These are phyloP conservation scores for Hypseocharis bilobata DNA, from an alignment of 441 rosid genomes.

Conservation along the genomic window DNA sequence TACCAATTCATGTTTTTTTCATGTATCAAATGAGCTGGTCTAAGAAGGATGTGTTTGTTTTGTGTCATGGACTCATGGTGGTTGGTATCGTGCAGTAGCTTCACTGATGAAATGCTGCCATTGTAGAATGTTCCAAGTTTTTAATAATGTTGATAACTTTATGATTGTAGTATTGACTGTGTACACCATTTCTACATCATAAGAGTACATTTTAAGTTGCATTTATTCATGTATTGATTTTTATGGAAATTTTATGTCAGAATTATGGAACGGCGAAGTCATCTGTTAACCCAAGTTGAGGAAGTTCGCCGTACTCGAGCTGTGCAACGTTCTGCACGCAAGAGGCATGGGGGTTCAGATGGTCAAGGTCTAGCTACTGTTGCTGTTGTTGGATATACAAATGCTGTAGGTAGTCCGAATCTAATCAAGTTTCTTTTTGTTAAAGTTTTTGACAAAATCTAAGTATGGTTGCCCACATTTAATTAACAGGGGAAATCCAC, in stretches of 20 bases:
- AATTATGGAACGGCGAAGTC: constrained; percentile 56
- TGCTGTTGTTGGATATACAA: constrained; percentile 91
- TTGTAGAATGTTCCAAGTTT: background rate
- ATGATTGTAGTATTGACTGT: background rate
- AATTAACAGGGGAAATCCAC: constrained; percentile 76
- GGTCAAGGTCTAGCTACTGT: constrained; percentile 55
- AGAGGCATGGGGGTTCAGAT: constrained; percentile 41
- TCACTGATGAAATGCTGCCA: background rate
- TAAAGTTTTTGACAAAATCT: background rate
- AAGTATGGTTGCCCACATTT: constrained; percentile 1
- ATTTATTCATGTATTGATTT: constrained; percentile 4
- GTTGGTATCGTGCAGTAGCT: too few relatives aligned
- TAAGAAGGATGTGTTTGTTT: background rate
- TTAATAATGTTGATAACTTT: background rate
- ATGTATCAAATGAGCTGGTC: background rate
- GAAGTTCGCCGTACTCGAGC: constrained; percentile 77
- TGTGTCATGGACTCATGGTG: too few relatives aligned
- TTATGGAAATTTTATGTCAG: constrained; percentile 31
- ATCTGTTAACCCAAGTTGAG: constrained; percentile 59
- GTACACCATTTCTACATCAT: background rate
- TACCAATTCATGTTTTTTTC: background rate
- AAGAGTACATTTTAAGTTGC: background rate
- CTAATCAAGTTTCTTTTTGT: constrained; percentile 8
- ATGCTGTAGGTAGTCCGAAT: constrained; percentile 58
- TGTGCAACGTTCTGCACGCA: constrained; percentile 74